Conservation (phyloP, 192 early-diverging fungal genomes). For the Fimicolochytrium jonesii region DNA sequence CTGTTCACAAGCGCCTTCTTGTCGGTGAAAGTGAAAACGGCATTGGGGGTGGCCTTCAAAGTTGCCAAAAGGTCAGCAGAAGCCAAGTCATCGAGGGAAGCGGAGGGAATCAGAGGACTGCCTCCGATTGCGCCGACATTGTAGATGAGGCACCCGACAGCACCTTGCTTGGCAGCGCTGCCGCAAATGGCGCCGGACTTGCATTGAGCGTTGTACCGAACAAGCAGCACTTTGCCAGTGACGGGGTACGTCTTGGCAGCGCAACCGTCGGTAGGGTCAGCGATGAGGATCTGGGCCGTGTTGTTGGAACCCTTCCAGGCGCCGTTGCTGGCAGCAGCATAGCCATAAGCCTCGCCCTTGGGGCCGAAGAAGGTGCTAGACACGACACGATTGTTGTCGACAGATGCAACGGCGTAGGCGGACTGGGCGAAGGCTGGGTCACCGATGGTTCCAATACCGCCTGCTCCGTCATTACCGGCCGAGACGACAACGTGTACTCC, state of each 20-base stretch:
- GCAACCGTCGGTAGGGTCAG: slow-evolving; percentile 22
- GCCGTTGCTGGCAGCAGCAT: slow-evolving; percentile 5
- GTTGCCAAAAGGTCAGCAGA: slow-evolving; percentile 15
- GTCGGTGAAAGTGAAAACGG: slow-evolving; percentile 44
- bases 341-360: background rate
- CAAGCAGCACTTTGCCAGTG: slow-evolving; percentile 30
- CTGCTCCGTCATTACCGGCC: slow-evolving; percentile 70
- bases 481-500: slow-evolving; percentile 52
- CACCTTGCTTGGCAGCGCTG: slow-evolving; percentile 17
- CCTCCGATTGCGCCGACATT: slow-evolving; percentile 17
- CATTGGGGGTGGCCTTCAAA: slow-evolving; percentile 25
- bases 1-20: slow-evolving; percentile 38
- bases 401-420: slow-evolving; percentile 21
- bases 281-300: slow-evolving; percentile 5
- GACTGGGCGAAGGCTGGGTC: slow-evolving; percentile 23
- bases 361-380: background rate
- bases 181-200: slow-evolving; percentile 22
- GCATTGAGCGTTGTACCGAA: slow-evolving; percentile 19
- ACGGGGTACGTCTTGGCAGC: slow-evolving; percentile 3
- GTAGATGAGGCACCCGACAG: slow-evolving; percentile 36
- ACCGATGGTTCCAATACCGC: slow-evolving; percentile 50
- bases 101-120: slow-evolving; percentile 8
- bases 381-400: slow-evolving; percentile 12
- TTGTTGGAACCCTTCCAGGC: background rate
- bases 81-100: slow-evolving; percentile 2